Conservation (phyloP, 1,284 basidiomycete species). For the Cystobasidium slooffiae region DNA sequence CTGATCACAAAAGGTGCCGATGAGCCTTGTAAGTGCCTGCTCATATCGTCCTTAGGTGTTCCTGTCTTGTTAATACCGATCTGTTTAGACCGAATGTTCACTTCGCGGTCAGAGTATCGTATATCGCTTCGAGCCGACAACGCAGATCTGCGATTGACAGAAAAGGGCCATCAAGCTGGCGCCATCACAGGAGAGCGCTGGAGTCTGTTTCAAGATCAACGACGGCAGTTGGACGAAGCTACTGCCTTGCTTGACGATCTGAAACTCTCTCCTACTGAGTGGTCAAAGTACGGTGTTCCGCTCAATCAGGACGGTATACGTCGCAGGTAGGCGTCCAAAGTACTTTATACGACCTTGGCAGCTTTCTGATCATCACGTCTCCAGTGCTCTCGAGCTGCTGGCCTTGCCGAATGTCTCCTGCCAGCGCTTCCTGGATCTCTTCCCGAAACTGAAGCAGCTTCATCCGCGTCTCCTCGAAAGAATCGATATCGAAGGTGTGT, state of each 20-base stretch:
- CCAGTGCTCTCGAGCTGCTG: conserved; percentile 75
- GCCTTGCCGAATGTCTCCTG: conserved; percentile 67
- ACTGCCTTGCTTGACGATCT: conserved; percentile 62
- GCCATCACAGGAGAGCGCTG: conserved; percentile 71
- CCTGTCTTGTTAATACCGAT: background rate
- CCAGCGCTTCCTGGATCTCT: conserved; percentile 59
- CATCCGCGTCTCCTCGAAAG: conserved; percentile 65
- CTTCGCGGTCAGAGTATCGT: conserved; percentile 83
- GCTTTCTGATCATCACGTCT: background rate
- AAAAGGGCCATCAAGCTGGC: conserved; percentile 67
- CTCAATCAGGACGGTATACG: conserved; percentile 54
- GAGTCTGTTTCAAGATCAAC: conserved; percentile 62
- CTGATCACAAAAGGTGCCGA: conserved; percentile 82
- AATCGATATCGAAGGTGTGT: conserved; percentile 71
- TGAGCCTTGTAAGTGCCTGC: conserved; percentile 66
- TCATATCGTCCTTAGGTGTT: background rate
- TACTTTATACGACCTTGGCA: background rate
- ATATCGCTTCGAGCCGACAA: conserved; percentile 86
- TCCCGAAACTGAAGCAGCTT: conserved; percentile 66
- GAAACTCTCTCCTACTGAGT: conserved; percentile 54
- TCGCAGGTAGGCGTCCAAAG: conserved; percentile 49
- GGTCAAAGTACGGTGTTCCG: conserved; percentile 55
- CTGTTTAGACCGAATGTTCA: conserved; percentile 83
- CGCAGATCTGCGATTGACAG: conserved; percentile 78
- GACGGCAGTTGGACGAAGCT: conserved; percentile 63